Base-by-base conservation (phyloP, 108 stramenopile species). In the Fragilariopsis cylindrus region DNA sequence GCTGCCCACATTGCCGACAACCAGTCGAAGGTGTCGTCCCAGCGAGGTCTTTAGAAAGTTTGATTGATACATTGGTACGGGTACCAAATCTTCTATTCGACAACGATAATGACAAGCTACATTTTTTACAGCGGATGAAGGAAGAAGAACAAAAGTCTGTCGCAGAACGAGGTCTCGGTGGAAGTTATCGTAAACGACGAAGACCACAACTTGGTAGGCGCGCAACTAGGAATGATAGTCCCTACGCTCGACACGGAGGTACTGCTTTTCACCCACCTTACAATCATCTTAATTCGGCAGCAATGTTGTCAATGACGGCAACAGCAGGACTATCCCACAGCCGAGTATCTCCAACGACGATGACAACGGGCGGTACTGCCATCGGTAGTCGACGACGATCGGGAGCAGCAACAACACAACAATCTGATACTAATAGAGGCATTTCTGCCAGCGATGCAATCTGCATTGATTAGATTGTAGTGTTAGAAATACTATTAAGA, bases 1-100 rank as follows among this genome's bases (percentile, higher is more conserved):
- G 45, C 18, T 79, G 78, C 54, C 78, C 78, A 9, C 72, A 79
- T 40, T 79, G 78, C 21, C 72, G 78, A 30, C 46, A 62, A 40
- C 21, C 44, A 4, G 44, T 79, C 6, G 60, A 69, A 39, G 48
- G 64, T 41, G 43, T 57, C 18, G 57, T 69, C 9, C 78, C 72
- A 45, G 57, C 72, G 7, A 30, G 57, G 18, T 67, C 69, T 40
- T 43, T 79, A 6, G 60, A 68, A 18, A 58, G 58, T 49, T 46
- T 79, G 58, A 79, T 79, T 19, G n/a, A 63, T 8, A 54, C 57
- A 11, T 42, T 79, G 18, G 68, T 79, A 5, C n/a, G 48, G 18
- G 48, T 73, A 4, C 72, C 72, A 12, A 57, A 65, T 53, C 60
- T 69, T 48, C 50, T 79, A 18, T 68, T 68, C 48, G n/a, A 21